These are phyloP conservation scores for Cryptosporidium ubiquitum DNA, from an alignment of 169 alveolate genomes.

Conservation along the genomic window DNA sequence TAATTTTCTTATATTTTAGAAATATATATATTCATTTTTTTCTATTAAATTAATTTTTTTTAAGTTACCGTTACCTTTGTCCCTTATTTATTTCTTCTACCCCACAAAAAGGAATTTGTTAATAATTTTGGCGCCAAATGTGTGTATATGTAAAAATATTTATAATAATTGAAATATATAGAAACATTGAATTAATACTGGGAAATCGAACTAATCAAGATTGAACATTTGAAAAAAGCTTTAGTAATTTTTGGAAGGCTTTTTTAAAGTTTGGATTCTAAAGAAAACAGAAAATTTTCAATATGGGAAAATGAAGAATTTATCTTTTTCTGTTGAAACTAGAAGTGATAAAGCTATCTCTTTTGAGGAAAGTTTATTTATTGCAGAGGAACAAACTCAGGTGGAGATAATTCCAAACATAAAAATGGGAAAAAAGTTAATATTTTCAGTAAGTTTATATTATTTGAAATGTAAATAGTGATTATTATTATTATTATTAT, in stretches of 20 bases:
- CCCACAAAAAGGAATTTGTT: not conserved
- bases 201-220: not conserved
- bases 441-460: slow-evolving; percentile 55
- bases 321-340: not conserved
- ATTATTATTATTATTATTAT: not conserved
- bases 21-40: too few relatives aligned
- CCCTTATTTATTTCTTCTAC: not conserved
- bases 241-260: too few relatives aligned
- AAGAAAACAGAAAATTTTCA: too few relatives aligned
- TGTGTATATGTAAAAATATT: not conserved
- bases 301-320: not conserved
- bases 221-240: too few relatives aligned
- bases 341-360: not conserved
- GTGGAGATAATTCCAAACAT: slow-evolving; percentile 62
- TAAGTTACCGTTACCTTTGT: not conserved
- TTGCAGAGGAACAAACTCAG: slow-evolving; percentile 36
- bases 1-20: too few relatives aligned
- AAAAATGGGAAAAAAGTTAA: slow-evolving; percentile 28
- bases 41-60: too few relatives aligned
- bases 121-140: not conserved
- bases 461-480: not conserved
- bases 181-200: not conserved
- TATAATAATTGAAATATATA: too few relatives aligned
- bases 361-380: slow-evolving; percentile 62
- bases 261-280: too few relatives aligned